Conservation (phyloP, 805 yeast species). For the Ogataea trehaloabstinens region DNA sequence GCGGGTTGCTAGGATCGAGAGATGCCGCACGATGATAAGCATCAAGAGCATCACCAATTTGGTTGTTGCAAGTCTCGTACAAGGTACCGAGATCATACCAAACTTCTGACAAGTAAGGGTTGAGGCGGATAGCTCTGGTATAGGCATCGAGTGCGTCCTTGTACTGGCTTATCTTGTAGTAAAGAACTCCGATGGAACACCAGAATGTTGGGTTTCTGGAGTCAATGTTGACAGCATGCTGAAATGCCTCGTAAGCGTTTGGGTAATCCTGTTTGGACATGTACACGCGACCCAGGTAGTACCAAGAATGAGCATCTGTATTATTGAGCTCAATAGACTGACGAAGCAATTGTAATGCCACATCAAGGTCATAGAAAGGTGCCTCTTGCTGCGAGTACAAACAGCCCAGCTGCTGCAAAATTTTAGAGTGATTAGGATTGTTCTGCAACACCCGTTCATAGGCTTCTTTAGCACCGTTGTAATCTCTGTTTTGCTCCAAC, state of each 20-base stretch:
- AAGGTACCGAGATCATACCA: conserved; percentile 98
- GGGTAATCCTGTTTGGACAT: conserved; percentile 95
- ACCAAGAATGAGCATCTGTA: conserved; percentile 96
- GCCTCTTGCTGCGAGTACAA: conserved; percentile 75
- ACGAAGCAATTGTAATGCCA: conserved; percentile 76
- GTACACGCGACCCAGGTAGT: conserved; percentile 92
- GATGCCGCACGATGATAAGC: conserved; percentile 97
- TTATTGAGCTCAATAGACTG: conserved; percentile 89
- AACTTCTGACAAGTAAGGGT: conserved; percentile 94
- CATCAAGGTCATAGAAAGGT: conserved; percentile 74
- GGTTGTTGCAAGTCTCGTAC: conserved; percentile 96
- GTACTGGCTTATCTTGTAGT: conserved; percentile 94
- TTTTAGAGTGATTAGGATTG: conserved; percentile 94
- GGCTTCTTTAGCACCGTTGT: conserved; percentile 89
- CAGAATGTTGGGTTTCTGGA: conserved; percentile 97
- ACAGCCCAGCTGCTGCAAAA: conserved; percentile 93
- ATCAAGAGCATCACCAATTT: conserved; percentile 89
- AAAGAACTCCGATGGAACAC: conserved; percentile 94
- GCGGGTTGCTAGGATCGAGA: conserved; percentile 91
- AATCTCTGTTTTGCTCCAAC: conserved; percentile 89
- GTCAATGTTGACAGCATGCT: conserved; percentile 96
- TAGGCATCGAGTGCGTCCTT: conserved; percentile 97
- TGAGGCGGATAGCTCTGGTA: conserved; percentile 91
- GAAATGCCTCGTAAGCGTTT: conserved; percentile 97
- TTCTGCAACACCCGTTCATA: conserved; percentile 88